Conservation (phyloP, 345 rosid genomes). For the Gossypium longicalyx region DNA sequence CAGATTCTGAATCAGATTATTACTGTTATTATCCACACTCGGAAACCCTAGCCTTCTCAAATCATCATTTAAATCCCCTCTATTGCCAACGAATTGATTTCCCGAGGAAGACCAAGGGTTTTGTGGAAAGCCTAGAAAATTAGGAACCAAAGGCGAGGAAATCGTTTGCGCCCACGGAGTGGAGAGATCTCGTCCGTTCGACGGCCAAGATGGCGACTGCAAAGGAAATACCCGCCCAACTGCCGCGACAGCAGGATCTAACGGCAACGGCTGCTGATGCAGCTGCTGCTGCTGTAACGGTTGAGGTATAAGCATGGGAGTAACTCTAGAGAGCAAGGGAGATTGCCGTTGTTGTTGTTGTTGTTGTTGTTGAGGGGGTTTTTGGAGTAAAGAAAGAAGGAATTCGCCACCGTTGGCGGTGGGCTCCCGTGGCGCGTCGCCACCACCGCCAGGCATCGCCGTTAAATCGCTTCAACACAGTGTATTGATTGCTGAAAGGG, state of each 20-base stretch:
- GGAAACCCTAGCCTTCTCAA: slow-evolving; percentile 42
- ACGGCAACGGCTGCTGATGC: slow-evolving; percentile 26
- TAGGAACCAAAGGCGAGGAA: slow-evolving; percentile 41
- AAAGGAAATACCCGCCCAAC: slow-evolving; percentile 54
- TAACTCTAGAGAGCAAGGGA: slow-evolving; percentile 8
- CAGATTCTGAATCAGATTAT: slow-evolving; percentile 29
- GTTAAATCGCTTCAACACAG: neutral
- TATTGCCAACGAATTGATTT: slow-evolving; percentile 33
- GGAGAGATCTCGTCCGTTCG: slow-evolving; percentile 39
- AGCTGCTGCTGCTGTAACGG: slow-evolving; percentile 6
- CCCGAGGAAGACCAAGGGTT: slow-evolving; percentile 28
- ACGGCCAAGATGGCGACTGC: slow-evolving; percentile 28
- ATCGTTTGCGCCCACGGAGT: slow-evolving; percentile 21
- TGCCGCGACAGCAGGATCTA: slow-evolving; percentile 86
- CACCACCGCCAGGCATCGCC: slow-evolving; percentile 60
- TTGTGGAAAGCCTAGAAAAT: slow-evolving; percentile 51
- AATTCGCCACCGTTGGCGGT: slow-evolving; percentile 64
- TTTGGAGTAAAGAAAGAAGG: slow-evolving; percentile 66
- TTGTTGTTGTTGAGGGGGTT: slow-evolving; percentile 30
- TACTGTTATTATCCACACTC: slow-evolving; percentile 18
- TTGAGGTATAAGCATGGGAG: slow-evolving; percentile 14
- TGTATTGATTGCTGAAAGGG: too few relatives aligned
- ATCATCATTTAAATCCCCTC: slow-evolving; percentile 37
- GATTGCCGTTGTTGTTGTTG: slow-evolving; percentile 22
- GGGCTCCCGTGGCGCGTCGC: slow-evolving; percentile 41